A percentile compares a stretch with the other conserved stretches of the same genome.
Conservation (phyloP, 1,284 basidiomycete genomes). For the Naganishia sp. region DNA sequence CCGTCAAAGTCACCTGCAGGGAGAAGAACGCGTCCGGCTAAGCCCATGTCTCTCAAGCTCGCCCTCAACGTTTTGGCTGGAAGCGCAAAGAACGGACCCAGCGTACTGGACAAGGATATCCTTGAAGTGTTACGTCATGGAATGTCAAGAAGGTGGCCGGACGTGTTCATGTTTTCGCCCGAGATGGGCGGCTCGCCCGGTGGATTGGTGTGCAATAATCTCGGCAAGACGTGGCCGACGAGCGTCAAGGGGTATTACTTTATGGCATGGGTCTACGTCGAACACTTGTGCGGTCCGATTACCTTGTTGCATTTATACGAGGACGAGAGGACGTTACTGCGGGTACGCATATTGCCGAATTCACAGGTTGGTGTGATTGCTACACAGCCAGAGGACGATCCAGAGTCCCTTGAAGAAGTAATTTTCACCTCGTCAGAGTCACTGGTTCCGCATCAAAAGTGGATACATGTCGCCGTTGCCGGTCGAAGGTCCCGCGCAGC, state of each 20-base stretch:
- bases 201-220: slow-evolving; percentile 43
- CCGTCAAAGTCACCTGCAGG: slow-evolving; percentile 18
- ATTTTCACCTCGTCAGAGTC: slow-evolving; percentile 49
- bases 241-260: slow-evolving; percentile 50
- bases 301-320: slow-evolving; percentile 49
- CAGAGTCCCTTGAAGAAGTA: slow-evolving; percentile 39
- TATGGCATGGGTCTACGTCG: slow-evolving; percentile 50
- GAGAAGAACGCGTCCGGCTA: slow-evolving; percentile 13
- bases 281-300: slow-evolving; percentile 47
- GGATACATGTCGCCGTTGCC: slow-evolving; percentile 50
- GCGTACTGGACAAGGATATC: slow-evolving; percentile 39
- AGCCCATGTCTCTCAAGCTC: slow-evolving; percentile 23
- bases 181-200: slow-evolving; percentile 35
- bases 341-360: slow-evolving; percentile 50
- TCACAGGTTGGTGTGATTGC: slow-evolving; percentile 50
- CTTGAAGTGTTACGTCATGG: slow-evolving; percentile 46
- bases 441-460: slow-evolving; percentile 50
- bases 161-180: slow-evolving; percentile 46
- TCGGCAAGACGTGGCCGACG: slow-evolving; percentile 45
- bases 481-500: slow-evolving; percentile 39
- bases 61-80: slow-evolving; percentile 22
- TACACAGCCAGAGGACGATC: slow-evolving; percentile 22
- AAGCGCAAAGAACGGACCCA: slow-evolving; percentile 31
- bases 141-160: slow-evolving; percentile 46
- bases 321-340: slow-evolving; percentile 42